Conservation (phyloP, 192 early-diverging fungal genomes). For the Phycomyces nitens region DNA sequence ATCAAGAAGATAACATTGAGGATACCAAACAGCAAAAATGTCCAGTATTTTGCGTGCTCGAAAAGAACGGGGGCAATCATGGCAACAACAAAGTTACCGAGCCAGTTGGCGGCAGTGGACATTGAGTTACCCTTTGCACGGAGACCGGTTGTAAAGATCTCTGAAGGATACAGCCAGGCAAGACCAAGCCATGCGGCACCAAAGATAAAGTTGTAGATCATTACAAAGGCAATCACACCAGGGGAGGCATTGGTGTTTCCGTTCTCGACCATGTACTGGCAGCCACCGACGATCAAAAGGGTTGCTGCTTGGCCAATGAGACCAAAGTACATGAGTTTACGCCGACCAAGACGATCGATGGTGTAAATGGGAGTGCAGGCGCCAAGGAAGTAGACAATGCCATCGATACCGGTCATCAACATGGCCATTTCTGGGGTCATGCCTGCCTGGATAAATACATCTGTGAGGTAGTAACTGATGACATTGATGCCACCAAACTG, state of each 20-base stretch:
- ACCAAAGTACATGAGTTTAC: constrained; percentile 48
- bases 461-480: constrained; percentile 30
- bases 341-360: constrained; percentile 71
- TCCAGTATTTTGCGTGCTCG: constrained; percentile 50
- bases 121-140: constrained; percentile 75
- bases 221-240: constrained; percentile 47
- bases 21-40: constrained; percentile 59
- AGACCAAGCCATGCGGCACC: constrained; percentile 82
- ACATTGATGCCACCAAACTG: constrained; percentile 40
- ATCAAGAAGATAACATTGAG: constrained; percentile 47
- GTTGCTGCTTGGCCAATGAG: constrained; percentile 27
- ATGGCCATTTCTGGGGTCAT: constrained; percentile 42
- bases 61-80: constrained; percentile 65
- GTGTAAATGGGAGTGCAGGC: constrained; percentile 72
- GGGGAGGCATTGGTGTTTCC: constrained; percentile 16
- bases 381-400: constrained; percentile 67
- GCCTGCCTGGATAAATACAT: constrained; percentile 51
- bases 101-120: constrained; percentile 78
- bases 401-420: constrained; percentile 59
- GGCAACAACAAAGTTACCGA: constrained; percentile 70
- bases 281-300: constrained; percentile 28
- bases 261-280: constrained; percentile 21
- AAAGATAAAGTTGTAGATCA: constrained; percentile 65
- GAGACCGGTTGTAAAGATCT: constrained; percentile 76
- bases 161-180: constrained; percentile 77